Evolutionary conservation across 2,329 filamentous ascomycete genomes (phyloP).

Genomic region (Zelopaecilomyces penicillatus): DNA sequence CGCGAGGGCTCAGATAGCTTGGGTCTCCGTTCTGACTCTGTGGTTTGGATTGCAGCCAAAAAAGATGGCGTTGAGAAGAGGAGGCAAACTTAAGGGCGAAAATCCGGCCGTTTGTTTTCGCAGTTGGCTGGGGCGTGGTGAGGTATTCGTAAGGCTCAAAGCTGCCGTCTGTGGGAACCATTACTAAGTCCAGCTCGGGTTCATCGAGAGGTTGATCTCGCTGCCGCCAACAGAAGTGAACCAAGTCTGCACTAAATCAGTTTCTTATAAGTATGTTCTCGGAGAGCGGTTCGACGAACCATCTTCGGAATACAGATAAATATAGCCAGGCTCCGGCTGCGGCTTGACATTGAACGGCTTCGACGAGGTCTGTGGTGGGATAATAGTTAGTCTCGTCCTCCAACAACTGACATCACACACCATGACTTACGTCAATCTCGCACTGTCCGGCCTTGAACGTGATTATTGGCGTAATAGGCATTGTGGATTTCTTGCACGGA

Average conservation of each 20-base stretch:
- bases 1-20: constrained; percentile 74
- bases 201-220: constrained; percentile 61
- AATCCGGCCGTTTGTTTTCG: constrained; percentile 77
- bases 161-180: constrained; percentile 82
- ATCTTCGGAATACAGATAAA: constrained; percentile 91
- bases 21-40: constrained; percentile 62
- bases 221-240: constrained; percentile 96
- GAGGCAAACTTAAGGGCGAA: constrained; percentile 91
- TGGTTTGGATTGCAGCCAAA: constrained; percentile 91
- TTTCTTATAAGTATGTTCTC: not conserved
- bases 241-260: constrained; percentile 52
- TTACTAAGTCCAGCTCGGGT: constrained; percentile 81
- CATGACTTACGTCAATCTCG: constrained; percentile 62
- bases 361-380: constrained; percentile 29
- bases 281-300: constrained; percentile 37
- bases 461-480: constrained; percentile 81
- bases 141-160: constrained; percentile 72
- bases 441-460: constrained; percentile 95
- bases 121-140: constrained; percentile 45
- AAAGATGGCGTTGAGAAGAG: constrained; percentile 82
- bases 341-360: constrained; percentile 66
- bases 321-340: constrained; percentile 66
- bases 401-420: not conserved
- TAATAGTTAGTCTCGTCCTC: constrained; percentile 18
- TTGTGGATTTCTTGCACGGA: constrained; percentile 28